Conservation (phyloP, 345 rosid genomes). For the Clarkia xantiana region DNA sequence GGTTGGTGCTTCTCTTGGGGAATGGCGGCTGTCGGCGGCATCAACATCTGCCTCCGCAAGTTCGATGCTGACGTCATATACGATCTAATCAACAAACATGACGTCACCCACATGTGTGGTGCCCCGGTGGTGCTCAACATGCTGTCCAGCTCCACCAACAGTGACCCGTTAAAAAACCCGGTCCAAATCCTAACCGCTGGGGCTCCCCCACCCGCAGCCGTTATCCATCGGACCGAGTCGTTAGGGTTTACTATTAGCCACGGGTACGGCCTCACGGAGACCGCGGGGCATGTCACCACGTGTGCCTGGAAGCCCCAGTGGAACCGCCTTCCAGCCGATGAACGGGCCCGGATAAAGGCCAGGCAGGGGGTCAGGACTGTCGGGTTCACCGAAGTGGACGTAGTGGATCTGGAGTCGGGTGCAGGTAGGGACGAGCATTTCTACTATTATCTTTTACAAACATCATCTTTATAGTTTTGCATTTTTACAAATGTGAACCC, state of each 20-base stretch:
- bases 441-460: no score
- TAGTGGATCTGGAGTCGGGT: constrained; percentile 37
- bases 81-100: constrained; percentile 1
- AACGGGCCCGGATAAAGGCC: constrained; percentile 49
- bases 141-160: neutral
- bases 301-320: constrained; percentile 74
- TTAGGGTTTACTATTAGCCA: constrained; percentile 57
- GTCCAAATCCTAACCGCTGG: constrained; percentile 66
- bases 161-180: constrained; percentile 16
- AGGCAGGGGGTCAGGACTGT: constrained; percentile 55
- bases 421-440: no score
- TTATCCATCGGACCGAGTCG: constrained; percentile 45
- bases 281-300: constrained; percentile 41
- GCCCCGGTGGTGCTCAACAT: constrained; percentile 9
- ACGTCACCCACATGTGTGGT: constrained; percentile 8
- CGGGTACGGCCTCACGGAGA: constrained; percentile 68
- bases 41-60: constrained; percentile 9
- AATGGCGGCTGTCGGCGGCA: constrained; percentile 4
- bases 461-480: no score
- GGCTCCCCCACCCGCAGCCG: constrained; percentile 69
- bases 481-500: no score
- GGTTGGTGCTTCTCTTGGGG: constrained; percentile 12
- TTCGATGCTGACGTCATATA: constrained; percentile 1
- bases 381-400: constrained; percentile 35
- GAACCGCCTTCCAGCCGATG: constrained; percentile 43